Conservation (phyloP, 805 yeast species). For the Candida ulmi region DNA sequence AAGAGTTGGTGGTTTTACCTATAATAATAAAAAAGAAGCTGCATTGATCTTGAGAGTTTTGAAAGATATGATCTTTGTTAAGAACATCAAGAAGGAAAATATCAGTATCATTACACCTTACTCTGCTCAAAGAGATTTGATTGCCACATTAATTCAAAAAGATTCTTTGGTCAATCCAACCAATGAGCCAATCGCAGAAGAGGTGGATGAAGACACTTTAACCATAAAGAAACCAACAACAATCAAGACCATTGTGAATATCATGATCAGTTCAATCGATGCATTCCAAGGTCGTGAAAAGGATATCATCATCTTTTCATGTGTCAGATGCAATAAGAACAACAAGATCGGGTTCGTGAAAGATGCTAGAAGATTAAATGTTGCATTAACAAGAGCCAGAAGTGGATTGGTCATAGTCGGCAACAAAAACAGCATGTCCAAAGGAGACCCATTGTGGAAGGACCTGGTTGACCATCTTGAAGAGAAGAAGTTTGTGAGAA, state of each 20-base stretch:
- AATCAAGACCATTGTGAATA: slow-evolving; percentile 32
- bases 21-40: slow-evolving; percentile 51
- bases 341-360: slow-evolving; percentile 56
- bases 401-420: slow-evolving; percentile 59
- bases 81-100: slow-evolving; percentile 40
- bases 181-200: slow-evolving; percentile 39
- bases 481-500: slow-evolving; percentile 16
- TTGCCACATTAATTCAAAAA: slow-evolving; percentile 43
- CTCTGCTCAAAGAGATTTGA: slow-evolving; percentile 63
- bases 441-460: slow-evolving; percentile 44
- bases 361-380: slow-evolving; percentile 61
- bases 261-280: slow-evolving; percentile 58
- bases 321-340: slow-evolving; percentile 59
- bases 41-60: slow-evolving; percentile 40
- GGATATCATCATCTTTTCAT: slow-evolving; percentile 66
- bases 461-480: slow-evolving; percentile 39
- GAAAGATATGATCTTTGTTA: slow-evolving; percentile 46
- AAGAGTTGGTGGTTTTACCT: slow-evolving; percentile 50
- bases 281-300: slow-evolving; percentile 90
- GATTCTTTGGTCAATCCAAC: slow-evolving; percentile 55
- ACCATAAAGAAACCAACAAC: slow-evolving; percentile 12
- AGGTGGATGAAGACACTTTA: slow-evolving; percentile 48
- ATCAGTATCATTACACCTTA: slow-evolving; percentile 75
- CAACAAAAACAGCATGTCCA: slow-evolving; percentile 43
- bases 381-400: slow-evolving; percentile 67